Evolutionary conservation across 805 yeast species (phyloP), one percentile per base, ranked within the genome.

Genomic region (Yarrowia sp.): DNA sequence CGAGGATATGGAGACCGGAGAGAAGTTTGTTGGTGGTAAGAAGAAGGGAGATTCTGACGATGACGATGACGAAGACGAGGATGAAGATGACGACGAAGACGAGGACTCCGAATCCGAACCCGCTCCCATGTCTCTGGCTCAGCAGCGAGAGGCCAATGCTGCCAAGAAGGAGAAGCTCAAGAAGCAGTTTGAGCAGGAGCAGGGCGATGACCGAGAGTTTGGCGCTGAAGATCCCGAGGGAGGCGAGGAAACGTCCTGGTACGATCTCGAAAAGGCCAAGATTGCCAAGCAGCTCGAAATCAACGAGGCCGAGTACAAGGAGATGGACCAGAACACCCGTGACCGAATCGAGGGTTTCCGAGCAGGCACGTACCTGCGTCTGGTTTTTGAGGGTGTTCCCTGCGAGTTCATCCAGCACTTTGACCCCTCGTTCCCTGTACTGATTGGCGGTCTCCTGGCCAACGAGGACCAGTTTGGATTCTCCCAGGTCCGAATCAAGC

Each of bases 201-300:
- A 88, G 73, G 85, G 82, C 69, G 88, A 85, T 72, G 88, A 87
- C 69, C 87, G 87, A 55, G 89, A 86, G 69, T 86, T 86, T 72
- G 91, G 90, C 16, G 92, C 88, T 35, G 91, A 89, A 71, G 97
- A 91, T 71, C 91, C 91, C 12, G 92, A 90, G 76, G 79, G 78
- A 53, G 63, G 63, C 7, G 65, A 59, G 11, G 96, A 90, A 75
- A 98, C 94, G 74, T 92, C 97, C 0, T 95, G 99, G 99, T 95
- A 94, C 77, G 98, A 94, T 77, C 87, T 90, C 78, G 98, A 95
- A 78, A 95, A 95, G 81, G 96, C 97, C 70, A 94, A 93, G 75
- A 93, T 96, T 87, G 92, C 97, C 69, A 94, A 95, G 77, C 99
- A 95, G 80, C 81, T 91, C 71, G 98, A 94, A 71, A 92, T 96